These are phyloP conservation scores for Dactylella cylindrospora DNA, from an alignment of 2,329 filamentous ascomycete species.

Conservation along the genomic window DNA sequence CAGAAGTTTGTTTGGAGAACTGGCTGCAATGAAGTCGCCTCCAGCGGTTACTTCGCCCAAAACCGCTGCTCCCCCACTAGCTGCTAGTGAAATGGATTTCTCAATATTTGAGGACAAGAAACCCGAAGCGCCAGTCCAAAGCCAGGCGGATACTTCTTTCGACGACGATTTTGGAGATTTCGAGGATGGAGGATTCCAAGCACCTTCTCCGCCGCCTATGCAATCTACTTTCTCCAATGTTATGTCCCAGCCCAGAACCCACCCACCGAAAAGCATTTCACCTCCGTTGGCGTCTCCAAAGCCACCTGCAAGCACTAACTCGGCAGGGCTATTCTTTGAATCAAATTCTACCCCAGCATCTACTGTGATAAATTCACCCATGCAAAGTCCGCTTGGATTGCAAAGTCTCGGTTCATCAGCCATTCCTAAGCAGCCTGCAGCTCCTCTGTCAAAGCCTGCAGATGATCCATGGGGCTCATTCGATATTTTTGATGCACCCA, in stretches of 20 bases:
- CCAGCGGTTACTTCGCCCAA: slow-evolving; percentile 12
- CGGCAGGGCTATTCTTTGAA: too few species aligned
- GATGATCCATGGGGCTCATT: slow-evolving; percentile 43
- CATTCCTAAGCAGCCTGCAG: too few species aligned
- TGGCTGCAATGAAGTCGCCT: slow-evolving; percentile 28
- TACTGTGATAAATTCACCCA: too few species aligned
- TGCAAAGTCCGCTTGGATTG: slow-evolving; percentile 23
- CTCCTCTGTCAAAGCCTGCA: not conserved
- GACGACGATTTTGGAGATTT: slow-evolving; percentile 44
- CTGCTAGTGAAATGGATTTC: slow-evolving; percentile 27
- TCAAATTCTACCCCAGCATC: too few species aligned
- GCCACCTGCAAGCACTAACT: too few species aligned
- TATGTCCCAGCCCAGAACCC: not conserved
- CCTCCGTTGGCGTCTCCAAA: slow-evolving; percentile 10
- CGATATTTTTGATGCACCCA: slow-evolving; percentile 39
- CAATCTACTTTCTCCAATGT: not conserved
- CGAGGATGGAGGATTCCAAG: slow-evolving; percentile 18
- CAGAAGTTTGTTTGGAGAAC: slow-evolving; percentile 27
- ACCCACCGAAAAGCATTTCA: slow-evolving; percentile 4
- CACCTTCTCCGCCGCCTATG: slow-evolving; percentile 5
- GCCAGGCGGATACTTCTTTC: slow-evolving; percentile 22
- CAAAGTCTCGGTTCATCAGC: too few species aligned
- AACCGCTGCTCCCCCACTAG: not conserved
- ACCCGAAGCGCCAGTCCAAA: slow-evolving; percentile 1
- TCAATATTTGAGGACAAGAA: slow-evolving; percentile 20